Conservation (phyloP, 164 flowering plant genomes). For the Dillenia suffruticosa region DNA sequence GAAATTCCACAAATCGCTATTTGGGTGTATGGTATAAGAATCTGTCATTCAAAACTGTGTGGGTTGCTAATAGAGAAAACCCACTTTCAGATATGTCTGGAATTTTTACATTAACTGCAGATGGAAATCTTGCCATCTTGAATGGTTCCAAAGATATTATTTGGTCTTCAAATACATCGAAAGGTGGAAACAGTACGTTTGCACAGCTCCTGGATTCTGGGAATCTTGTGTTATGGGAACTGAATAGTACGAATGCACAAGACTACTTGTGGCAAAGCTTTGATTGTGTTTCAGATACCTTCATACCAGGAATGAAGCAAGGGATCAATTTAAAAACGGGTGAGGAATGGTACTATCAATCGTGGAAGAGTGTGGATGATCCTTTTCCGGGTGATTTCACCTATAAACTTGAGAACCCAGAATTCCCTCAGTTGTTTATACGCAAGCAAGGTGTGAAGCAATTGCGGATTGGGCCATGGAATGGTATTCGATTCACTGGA, state of each 20-base stretch:
- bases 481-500: slow-evolving; percentile 18
- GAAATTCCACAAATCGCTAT: slow-evolving; percentile 9
- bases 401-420: slow-evolving; percentile 16
- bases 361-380: not conserved
- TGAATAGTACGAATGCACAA: not conserved
- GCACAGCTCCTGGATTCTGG: slow-evolving; percentile 1
- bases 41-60: slow-evolving; percentile 2
- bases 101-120: not conserved
- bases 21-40: slow-evolving; percentile 8
- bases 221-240: not conserved
- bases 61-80: slow-evolving; percentile 17
- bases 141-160: not conserved
- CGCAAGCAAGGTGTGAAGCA: not conserved
- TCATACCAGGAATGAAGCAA: slow-evolving; percentile 2
- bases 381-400: slow-evolving; percentile 1
- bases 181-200: not conserved
- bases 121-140: not conserved
- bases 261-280: slow-evolving; percentile 11
- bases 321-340: not conserved
- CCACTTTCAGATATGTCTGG: slow-evolving; percentile 1
- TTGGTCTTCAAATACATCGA: not conserved
- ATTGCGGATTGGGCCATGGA: not conserved
- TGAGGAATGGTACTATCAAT: not conserved
- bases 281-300: slow-evolving; percentile 10
- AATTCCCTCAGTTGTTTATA: slow-evolving; percentile 13